phyloP scores from a whole-genome alignment of 2,329 filamentous ascomycete species.

The Ascomycota sp. region DNA sequence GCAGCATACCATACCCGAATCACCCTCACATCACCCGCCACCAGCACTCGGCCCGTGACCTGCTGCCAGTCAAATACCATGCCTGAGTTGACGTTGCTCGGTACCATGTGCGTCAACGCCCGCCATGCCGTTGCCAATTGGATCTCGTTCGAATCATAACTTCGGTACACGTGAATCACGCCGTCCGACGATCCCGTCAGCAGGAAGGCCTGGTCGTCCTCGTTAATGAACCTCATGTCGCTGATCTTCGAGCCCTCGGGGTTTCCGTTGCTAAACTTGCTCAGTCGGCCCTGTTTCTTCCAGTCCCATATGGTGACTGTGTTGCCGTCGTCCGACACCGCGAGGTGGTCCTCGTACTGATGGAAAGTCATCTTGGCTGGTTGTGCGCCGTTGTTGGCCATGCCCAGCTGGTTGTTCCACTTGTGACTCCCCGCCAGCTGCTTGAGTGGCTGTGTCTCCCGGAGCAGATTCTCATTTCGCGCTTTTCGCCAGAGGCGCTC shows the following conservation, averaged over 20 bases:
- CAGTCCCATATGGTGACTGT: slow-evolving; percentile 89
- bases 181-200: slow-evolving; percentile 94
- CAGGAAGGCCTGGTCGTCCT: slow-evolving; percentile 85
- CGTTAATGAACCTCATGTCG: slow-evolving; percentile 92
- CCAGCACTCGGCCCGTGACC: slow-evolving; percentile 84
- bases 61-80: slow-evolving; percentile 99
- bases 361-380: slow-evolving; percentile 90
- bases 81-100: slow-evolving; percentile 82
- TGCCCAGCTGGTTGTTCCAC: slow-evolving; percentile 68
- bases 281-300: slow-evolving; percentile 54
- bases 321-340: slow-evolving; percentile 83
- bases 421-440: slow-evolving; percentile 65
- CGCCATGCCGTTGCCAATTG: slow-evolving; percentile 83
- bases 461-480: slow-evolving; percentile 79
- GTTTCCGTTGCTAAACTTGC: slow-evolving; percentile 85
- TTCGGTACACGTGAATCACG: slow-evolving; percentile 78
- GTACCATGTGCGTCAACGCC: slow-evolving; percentile 80
- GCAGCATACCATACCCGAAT: slow-evolving; percentile 94
- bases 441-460: slow-evolving; percentile 85
- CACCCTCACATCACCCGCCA: slow-evolving; percentile 86
- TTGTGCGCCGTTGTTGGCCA: slow-evolving; percentile 77
- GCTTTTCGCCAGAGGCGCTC: slow-evolving; percentile 80
- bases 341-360: slow-evolving; percentile 91
- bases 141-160: slow-evolving; percentile 64
- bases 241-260: slow-evolving; percentile 80